Base-by-base conservation (phyloP, 441 rosid genomes). In the Adansonia madagascariensis region DNA sequence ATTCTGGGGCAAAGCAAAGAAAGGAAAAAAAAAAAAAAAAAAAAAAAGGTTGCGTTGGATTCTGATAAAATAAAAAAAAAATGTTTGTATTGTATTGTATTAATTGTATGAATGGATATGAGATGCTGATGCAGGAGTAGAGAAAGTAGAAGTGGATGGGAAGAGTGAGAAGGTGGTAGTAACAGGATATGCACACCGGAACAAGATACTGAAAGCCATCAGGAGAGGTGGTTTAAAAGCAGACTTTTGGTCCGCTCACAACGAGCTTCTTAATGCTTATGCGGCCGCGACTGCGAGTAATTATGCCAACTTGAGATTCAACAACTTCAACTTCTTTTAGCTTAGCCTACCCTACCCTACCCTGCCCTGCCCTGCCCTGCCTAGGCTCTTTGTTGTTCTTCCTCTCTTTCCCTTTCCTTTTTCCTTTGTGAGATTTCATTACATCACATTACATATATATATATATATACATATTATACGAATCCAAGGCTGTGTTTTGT, bases 101-200 rank as follows among this genome's bases (percentile, higher is more conserved):
- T 31, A 31, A 31, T 31, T 31, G 39, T 31, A 31, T 31, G 39
- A 31, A 31, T 31, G 39, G 39, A 31, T 31, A 31, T 31, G 39
- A 31, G 39, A 31, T 31, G 39, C 3, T 31, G 39, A 14, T 6
- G n/a, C 85, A 83, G 89, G 89, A 67, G 84, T 86, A 76, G 89
- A 86, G 86, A 86, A 83, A 73, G 89, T 86, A 50, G 88, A 86
- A 73, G 90, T 87, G 79, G 90, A 87, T 78, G 90, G 66, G 0
- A 81, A 64, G n/a, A 80, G 83, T 27, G 81, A 87, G 79, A 87
- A 87, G 73, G 90, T 87, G 72, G 77, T 65, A 50, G 90, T 87
- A 0, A 87, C 87, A 68, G 84, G 86, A 14, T 87, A 85, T 74
- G 84, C 82, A 20, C 87, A 87, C 35, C 69, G 81, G 31, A 87